A percentile compares a stretch with the other conserved stretches of the same genome.
These are phyloP conservation scores for Phytophthora constricta DNA, from an alignment of 352 stramenopile genomes.

Conservation along the genomic window DNA sequence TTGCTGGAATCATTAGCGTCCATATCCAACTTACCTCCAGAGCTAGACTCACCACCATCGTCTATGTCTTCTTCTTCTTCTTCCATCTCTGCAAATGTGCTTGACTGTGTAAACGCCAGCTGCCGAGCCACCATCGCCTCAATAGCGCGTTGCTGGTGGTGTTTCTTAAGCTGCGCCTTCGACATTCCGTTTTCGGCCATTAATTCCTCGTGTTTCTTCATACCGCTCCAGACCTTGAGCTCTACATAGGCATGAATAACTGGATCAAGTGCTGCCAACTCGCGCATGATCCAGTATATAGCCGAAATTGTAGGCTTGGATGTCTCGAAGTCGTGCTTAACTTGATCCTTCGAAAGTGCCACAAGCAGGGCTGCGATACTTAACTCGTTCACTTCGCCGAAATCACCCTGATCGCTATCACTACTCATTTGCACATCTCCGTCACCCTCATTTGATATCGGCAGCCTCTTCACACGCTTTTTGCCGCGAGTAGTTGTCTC, in stretches of 20 bases:
- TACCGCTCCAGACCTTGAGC: constrained; percentile 65
- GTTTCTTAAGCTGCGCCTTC: constrained; percentile 77
- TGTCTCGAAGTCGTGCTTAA: constrained; percentile 80
- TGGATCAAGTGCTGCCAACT: constrained; percentile 59
- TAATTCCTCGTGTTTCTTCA: constrained; percentile 66
- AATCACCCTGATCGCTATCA: constrained; percentile 69
- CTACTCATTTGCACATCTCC: constrained; percentile 73
- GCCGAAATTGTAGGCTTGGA: constrained; percentile 81
- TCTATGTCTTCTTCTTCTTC: constrained; percentile 67
- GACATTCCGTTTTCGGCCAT: constrained; percentile 63
- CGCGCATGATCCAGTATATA: constrained; percentile 84
- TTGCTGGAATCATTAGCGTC: constrained; percentile 27
- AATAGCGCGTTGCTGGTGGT: constrained; percentile 84
- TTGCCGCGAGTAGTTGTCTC: constrained; percentile 56
- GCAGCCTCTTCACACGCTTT: constrained; percentile 75
- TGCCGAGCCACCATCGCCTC: constrained; percentile 86
- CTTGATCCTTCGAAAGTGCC: constrained; percentile 65
- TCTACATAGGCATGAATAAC: constrained; percentile 63
- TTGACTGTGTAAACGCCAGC: constrained; percentile 77
- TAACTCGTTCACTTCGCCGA: constrained; percentile 59
- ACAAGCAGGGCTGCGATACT: constrained; percentile 73
- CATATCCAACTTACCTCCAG: constrained; percentile 24
- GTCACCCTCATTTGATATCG: constrained; percentile 50
- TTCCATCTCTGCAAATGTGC: constrained; percentile 73
- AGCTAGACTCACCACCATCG: constrained; percentile 29